Evolutionary conservation across 805 yeast species (phyloP), one percentile per base, ranked within the genome.

Genomic region (Metschnikowia lochheadii): DNA sequence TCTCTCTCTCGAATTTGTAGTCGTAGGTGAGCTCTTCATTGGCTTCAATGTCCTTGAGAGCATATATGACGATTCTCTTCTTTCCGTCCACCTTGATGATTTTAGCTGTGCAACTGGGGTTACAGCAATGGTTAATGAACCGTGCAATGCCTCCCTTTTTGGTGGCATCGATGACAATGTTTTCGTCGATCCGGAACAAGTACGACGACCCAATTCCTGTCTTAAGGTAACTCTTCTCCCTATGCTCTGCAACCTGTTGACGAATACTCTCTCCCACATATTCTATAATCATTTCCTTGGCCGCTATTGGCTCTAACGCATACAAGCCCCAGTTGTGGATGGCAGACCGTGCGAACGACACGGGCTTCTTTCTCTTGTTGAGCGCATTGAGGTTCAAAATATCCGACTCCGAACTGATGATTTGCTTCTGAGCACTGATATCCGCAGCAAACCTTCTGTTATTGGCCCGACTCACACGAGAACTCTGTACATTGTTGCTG

Each of bases 311-410:
- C 62, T 94, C 98, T 61, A 88, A 72, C 0, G 99, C 99, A 68
- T 90, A 94, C 37, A 94, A 71, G 0, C 99, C 99, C 99, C 99
- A 94, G 63, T 92, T 89, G 66, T 94, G 99, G 62, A 94, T 94
- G 0, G 97, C 96, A 2, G 97, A 90, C 48, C 98, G 77, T 0
- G 97, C 97, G 75, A 91, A 91, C n/a, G 94, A 85, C 7, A 92
- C 97, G 0, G 96, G 96, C 62, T 92, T 92, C 66, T 86, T 88
- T 55, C 97, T 79, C 63, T 89, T 90, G 56, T 89, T 87, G 59
- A 92, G 78, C 55, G 92, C 95, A 64, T 91, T 92, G 69, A 89
- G 78, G 40, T 88, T 85, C 57, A 91, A 71, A 5, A 88, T 78
- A 60, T 89, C 97, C 0, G 87, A 83, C 59, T 88, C 95, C 2